Evolutionary conservation across 192 early-diverging fungal species (phyloP).

Genomic region (Endogone sp.): DNA sequence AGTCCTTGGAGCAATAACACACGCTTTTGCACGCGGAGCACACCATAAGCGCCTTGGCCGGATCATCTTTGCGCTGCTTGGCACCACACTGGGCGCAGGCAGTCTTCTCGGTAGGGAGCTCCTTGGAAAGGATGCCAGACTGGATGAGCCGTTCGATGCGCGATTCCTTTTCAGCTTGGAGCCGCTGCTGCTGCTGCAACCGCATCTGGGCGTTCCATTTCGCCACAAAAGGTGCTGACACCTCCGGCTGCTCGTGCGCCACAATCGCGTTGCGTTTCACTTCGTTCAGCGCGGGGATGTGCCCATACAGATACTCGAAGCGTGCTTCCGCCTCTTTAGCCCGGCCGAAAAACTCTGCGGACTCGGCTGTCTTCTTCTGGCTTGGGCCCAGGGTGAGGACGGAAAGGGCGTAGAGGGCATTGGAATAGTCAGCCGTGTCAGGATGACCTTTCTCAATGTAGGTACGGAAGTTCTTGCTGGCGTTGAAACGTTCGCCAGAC

Average conservation of each 20-base stretch:
- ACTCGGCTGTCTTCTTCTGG: slow-evolving; percentile 41
- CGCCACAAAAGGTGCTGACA: neutral
- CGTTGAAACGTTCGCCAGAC: slow-evolving; percentile 38
- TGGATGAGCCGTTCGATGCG: slow-evolving; percentile 29
- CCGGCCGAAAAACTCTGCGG: slow-evolving; percentile 40
- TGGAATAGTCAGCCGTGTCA: slow-evolving; percentile 46
- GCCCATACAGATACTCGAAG: slow-evolving; percentile 51
- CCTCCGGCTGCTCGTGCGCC: slow-evolving; percentile 28
- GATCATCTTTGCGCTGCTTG: slow-evolving; percentile 22
- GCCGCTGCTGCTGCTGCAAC: slow-evolving; percentile 8
- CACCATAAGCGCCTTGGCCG: slow-evolving; percentile 42
- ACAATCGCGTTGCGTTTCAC: slow-evolving; percentile 43
- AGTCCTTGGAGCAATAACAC: slow-evolving; percentile 56
- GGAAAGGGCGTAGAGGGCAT: slow-evolving; percentile 47
- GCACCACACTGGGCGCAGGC: slow-evolving; percentile 46
- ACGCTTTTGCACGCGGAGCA: slow-evolving; percentile 50
- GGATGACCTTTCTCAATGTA: slow-evolving; percentile 46
- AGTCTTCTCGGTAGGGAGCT: slow-evolving; percentile 30
- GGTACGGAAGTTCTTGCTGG: slow-evolving; percentile 44
- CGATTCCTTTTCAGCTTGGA: slow-evolving; percentile 13
- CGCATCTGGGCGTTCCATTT: neutral
- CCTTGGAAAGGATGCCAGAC: slow-evolving; percentile 36
- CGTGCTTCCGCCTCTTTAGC: slow-evolving; percentile 49
- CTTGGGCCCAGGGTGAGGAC: slow-evolving; percentile 29
- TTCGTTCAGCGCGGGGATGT: slow-evolving; percentile 40